phyloP scores from a whole-genome alignment of 768 basidiomycete genomes.

The Serendipita sp. region DNA sequence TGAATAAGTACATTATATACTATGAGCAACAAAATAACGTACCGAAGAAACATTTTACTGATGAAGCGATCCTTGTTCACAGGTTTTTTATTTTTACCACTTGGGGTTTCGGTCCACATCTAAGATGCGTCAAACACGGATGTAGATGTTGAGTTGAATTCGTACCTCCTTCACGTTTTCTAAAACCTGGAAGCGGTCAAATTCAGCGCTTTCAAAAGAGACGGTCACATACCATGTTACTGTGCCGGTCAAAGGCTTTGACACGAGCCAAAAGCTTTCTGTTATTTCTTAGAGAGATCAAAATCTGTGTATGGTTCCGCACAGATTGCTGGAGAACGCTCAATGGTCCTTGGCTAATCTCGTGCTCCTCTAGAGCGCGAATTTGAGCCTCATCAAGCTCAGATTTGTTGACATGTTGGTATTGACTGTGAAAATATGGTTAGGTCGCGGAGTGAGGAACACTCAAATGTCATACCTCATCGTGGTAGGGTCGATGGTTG shows the following conservation, averaged over 20 bases:
- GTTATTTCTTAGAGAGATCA: slow-evolving; percentile 95
- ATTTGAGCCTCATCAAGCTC: slow-evolving; percentile 96
- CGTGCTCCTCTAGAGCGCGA: slow-evolving; percentile 91
- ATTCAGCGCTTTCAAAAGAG: background rate
- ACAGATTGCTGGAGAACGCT: slow-evolving; percentile 96
- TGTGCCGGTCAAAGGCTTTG: slow-evolving; percentile 97
- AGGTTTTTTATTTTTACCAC: slow-evolving; percentile 97
- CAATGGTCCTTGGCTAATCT: slow-evolving; percentile 95
- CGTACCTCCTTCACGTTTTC: slow-evolving; percentile 94
- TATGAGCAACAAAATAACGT: slow-evolving; percentile 16
- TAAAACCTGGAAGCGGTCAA: slow-evolving; percentile 47
- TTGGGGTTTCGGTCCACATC: slow-evolving; percentile 99
- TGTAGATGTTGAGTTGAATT: background rate
- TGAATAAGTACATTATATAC: slow-evolving; percentile 3
- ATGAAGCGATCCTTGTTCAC: slow-evolving; percentile 99
- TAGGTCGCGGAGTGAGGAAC: background rate
- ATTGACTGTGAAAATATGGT: slow-evolving; percentile 53
- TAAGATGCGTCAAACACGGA: slow-evolving; percentile 21
- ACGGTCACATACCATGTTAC: slow-evolving; percentile 70
- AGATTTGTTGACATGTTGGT: slow-evolving; percentile 89
- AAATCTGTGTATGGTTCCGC: slow-evolving; percentile 91
- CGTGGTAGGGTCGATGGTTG: background rate
- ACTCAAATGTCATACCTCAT: background rate
- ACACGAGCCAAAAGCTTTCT: slow-evolving; percentile 92
- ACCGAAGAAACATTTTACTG: slow-evolving; percentile 97